Evolutionary conservation across 345 rosid genomes (phyloP).

Genomic region (Brassica cretica): DNA sequence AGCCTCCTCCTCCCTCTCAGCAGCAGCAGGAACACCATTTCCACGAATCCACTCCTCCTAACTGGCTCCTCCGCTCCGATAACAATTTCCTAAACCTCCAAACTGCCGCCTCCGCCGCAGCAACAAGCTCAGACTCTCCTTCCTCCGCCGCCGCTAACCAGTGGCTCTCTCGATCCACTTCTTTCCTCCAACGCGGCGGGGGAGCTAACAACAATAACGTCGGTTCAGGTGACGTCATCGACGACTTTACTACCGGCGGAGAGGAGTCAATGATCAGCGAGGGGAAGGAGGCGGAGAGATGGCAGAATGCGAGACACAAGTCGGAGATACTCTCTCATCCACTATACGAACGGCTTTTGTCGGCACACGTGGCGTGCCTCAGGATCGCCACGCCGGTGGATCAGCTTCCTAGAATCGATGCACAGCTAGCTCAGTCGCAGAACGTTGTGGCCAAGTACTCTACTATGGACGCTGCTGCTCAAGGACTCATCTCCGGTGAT

Average conservation of each 20-base stretch:
- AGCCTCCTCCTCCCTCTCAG: constrained; percentile 36
- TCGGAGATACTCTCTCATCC: constrained; percentile 89
- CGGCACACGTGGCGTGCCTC: constrained; percentile 86
- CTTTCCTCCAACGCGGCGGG: constrained; percentile 43
- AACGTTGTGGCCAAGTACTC: constrained; percentile 91
- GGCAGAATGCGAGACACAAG: constrained; percentile 81
- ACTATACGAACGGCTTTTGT: constrained; percentile 80
- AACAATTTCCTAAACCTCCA: constrained; percentile 83
- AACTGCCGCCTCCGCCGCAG: constrained; percentile 45
- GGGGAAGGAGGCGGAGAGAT: constrained; percentile 50
- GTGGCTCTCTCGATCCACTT: constrained; percentile 79
- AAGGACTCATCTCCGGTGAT: constrained; percentile 55
- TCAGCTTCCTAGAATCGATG: constrained; percentile 94
- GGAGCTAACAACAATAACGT: constrained; percentile 40
- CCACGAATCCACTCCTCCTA: constrained; percentile 51
- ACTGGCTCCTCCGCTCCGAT: constrained; percentile 75
- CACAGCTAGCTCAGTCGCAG: constrained; percentile 95
- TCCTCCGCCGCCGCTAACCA: constrained; percentile 49
- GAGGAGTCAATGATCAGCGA: constrained; percentile 34
- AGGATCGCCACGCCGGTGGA: constrained; percentile 98
- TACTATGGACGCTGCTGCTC: constrained; percentile 47
- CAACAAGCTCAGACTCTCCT: constrained; percentile 46
- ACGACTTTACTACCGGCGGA: constrained; percentile 45
- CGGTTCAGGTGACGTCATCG: constrained; percentile 50
- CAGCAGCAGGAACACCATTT: constrained; percentile 48